Conservation (phyloP, 2,329 filamentous ascomycete species). For the Xylaria sp. region DNA sequence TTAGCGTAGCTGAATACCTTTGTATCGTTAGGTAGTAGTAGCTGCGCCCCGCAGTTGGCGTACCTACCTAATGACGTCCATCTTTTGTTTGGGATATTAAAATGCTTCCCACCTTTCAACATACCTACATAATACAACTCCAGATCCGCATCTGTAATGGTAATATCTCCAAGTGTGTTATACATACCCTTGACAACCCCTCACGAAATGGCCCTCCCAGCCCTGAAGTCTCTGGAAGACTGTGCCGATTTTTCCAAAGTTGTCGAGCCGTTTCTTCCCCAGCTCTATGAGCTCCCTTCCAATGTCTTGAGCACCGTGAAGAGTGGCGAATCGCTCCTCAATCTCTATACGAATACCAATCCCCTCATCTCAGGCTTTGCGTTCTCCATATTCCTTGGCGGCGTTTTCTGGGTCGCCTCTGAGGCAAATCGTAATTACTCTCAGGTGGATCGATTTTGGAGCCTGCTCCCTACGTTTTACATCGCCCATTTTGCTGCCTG, state of each 20-base stretch:
- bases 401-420: constrained; percentile 77
- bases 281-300: constrained; percentile 76
- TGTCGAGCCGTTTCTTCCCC: constrained; percentile 77
- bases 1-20: background rate
- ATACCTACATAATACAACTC: background rate
- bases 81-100: constrained; percentile 6
- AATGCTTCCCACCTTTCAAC: background rate
- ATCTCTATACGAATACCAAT: constrained; percentile 86
- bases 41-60: constrained; percentile 16
- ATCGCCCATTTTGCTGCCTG: constrained; percentile 86
- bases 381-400: constrained; percentile 75
- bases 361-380: constrained; percentile 81
- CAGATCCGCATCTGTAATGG: background rate
- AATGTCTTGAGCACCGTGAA: constrained; percentile 69
- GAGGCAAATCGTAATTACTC: constrained; percentile 95
- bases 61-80: constrained; percentile 25
- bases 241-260: constrained; percentile 81
- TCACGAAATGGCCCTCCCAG: constrained; percentile 73
- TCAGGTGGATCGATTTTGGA: constrained; percentile 96
- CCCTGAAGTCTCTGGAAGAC: constrained; percentile 75
- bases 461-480: constrained; percentile 86
- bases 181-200: background rate
- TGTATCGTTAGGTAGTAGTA: background rate
- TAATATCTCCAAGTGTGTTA: constrained; percentile 12
- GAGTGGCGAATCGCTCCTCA: constrained; percentile 70